Base-by-base conservation (phyloP, 768 basidiomycete species). In the Pleurotus platypus region DNA sequence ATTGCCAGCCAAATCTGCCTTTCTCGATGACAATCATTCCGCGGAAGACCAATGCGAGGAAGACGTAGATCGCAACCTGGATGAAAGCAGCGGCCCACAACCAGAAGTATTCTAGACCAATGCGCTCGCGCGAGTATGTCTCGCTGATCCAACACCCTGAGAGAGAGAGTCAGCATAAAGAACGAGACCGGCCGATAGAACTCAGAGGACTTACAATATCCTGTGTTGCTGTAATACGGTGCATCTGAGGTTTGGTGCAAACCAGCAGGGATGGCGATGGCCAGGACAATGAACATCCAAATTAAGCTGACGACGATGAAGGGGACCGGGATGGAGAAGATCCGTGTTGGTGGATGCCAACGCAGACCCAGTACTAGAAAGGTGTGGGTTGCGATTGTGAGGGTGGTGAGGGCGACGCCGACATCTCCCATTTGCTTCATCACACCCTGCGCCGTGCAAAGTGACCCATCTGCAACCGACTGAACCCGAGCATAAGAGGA, bases 101-200 rank as follows among this genome's bases (percentile, higher is more conserved):
- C 73, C 78, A 78, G 16, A 72, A 27, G 51, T 75, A 79, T 54
- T 78, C 78, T 22, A 76, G 63, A n/a, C 64, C 74, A 7, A 77
- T 76, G 20, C 72, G 68, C 53, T 78, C 64, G 18, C 58, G 60
- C 7, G 45, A 47, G 55, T 68, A 78, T 8, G 61, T 60, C 6
- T 53, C 30, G 7, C 62, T 67, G 42, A 79, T 79, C 78, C 77
- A 78, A 57, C 77, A 78, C 77, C 77, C 76, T 78, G 57, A 3
- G 20, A 54, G 18, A 7, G 39, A 7, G 39, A 8, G 8, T 39
- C 15, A 16, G 11, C 15, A 18, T 54, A 4, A 54, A 5, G 39
- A 6, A 42, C 11, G 30, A 35, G 30, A 9, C 11, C 1, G 8
- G 30, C 11, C 11, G 30, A 35, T 11, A 9, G 0, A 8, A 11